These are phyloP conservation scores for Talaromyces verruculosus DNA, from an alignment of 2,329 filamentous ascomycete species.

Conservation along the genomic window DNA sequence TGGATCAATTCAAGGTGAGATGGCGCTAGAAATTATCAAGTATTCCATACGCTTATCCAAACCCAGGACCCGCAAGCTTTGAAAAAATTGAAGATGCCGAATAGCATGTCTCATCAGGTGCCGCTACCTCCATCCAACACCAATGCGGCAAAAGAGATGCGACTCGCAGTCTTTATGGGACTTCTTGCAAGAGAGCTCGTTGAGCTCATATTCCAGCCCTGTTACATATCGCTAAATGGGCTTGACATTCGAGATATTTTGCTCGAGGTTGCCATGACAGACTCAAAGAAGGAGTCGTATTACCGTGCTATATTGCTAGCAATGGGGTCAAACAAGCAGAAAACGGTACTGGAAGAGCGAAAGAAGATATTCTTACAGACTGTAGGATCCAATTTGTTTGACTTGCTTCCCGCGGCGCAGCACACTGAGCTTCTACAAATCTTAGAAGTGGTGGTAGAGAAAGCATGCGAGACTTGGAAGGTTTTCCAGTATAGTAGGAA, in stretches of 20 bases:
- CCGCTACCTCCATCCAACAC: neutral
- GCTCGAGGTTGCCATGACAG: neutral
- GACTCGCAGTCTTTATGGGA: neutral
- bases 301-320: neutral
- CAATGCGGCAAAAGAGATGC: neutral
- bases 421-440: neutral
- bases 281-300: neutral
- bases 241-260: neutral
- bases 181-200: neutral
- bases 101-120: neutral
- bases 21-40: neutral
- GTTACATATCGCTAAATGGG: neutral
- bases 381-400: neutral
- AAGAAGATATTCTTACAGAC: neutral
- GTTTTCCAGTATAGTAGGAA: neutral
- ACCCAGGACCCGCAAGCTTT: neutral
- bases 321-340: neutral
- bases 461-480: neutral
- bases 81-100: neutral
- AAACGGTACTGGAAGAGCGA: neutral
- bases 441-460: neutral
- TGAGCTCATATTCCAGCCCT: neutral
- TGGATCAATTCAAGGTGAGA: neutral
- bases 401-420: neutral
- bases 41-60: neutral